A percentile compares a stretch with the other conserved stretches of the same genome.
Evolutionary conservation across 768 basidiomycete genomes (phyloP).

Genomic region (Mycena rebaudengoi): DNA sequence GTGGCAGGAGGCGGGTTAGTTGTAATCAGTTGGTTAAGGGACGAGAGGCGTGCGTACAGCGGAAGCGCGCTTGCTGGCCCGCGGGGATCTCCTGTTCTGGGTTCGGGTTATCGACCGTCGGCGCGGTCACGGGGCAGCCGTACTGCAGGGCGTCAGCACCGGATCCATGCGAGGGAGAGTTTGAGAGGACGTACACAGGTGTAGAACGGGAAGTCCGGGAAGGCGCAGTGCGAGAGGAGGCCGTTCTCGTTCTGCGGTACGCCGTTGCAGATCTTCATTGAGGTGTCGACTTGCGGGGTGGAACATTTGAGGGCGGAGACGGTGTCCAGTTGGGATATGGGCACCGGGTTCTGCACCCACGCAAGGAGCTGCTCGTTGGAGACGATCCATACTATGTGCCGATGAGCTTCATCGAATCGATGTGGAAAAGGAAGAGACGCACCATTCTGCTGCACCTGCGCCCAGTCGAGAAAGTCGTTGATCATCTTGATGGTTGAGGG

Average conservation of each 20-base stretch:
- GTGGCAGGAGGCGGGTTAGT: neutral
- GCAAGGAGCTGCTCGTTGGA: constrained; percentile 74
- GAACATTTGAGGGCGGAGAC: constrained; percentile 68
- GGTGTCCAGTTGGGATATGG: constrained; percentile 63
- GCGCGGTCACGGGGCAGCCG: constrained; percentile 68
- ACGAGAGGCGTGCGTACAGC: constrained; percentile 48
- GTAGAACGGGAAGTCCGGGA: constrained; percentile 80
- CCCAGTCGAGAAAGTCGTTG: constrained; percentile 85
- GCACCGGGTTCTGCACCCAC: constrained; percentile 78
- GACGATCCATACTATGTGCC: constrained; percentile 71
- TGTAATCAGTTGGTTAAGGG: neutral
- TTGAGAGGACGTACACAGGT: constrained; percentile 65
- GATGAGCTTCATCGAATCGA: neutral
- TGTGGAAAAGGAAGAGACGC: constrained; percentile 18
- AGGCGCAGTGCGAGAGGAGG: constrained; percentile 66
- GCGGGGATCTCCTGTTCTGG: constrained; percentile 63
- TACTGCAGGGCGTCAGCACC: constrained; percentile 53
- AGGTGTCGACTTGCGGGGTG: constrained; percentile 63
- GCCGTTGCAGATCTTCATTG: constrained; percentile 76
- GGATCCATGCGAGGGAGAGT: neutral
- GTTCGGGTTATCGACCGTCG: constrained; percentile 68
- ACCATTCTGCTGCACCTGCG: constrained; percentile 74
- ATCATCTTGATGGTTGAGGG: constrained; percentile 76
- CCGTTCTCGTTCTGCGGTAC: constrained; percentile 74
- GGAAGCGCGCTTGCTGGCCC: constrained; percentile 57